Percentiles rank a stretch among this genome's conserved stretches.
Evolutionary conservation across 2,329 filamentous ascomycete species (phyloP).

Genomic region (Colletotrichum coccodes): DNA sequence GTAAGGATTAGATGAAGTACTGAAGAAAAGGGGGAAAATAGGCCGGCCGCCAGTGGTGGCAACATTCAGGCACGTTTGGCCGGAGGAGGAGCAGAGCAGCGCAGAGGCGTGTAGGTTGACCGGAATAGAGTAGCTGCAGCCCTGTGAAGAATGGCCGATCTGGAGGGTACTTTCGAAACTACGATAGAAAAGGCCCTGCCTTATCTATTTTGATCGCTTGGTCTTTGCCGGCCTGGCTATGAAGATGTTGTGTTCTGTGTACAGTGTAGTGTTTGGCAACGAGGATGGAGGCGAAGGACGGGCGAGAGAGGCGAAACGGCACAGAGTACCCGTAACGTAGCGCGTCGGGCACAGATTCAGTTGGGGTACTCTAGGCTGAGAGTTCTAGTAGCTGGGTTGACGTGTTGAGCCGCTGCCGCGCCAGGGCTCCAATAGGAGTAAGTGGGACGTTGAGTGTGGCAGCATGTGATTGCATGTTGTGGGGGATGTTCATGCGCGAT

Average conservation of each 20-base stretch:
- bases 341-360: slow-evolving; percentile 1
- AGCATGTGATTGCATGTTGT: slow-evolving; percentile 32
- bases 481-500: slow-evolving; percentile 31
- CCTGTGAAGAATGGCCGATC: not conserved
- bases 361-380: slow-evolving; percentile 8
- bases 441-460: slow-evolving; percentile 25
- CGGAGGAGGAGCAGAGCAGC: not conserved
- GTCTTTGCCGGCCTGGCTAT: not conserved
- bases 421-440: slow-evolving; percentile 29
- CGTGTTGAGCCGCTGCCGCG: slow-evolving; percentile 31
- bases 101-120: not conserved
- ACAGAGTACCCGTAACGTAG: not conserved
- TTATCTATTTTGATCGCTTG: not conserved
- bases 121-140: not conserved
- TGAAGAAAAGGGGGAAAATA: not conserved
- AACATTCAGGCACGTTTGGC: slow-evolving; percentile 13
- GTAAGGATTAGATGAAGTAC: not conserved
- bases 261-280: not conserved
- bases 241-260: not conserved
- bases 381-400: slow-evolving; percentile 17
- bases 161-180: not conserved
- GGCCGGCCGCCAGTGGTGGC: slow-evolving; percentile 22
- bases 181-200: not conserved
- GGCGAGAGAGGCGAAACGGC: not conserved
- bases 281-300: not conserved